These are phyloP conservation scores for Hapsidospora chrysogenum DNA, from an alignment of 495 filamentous ascomycete species.

Conservation along the genomic window DNA sequence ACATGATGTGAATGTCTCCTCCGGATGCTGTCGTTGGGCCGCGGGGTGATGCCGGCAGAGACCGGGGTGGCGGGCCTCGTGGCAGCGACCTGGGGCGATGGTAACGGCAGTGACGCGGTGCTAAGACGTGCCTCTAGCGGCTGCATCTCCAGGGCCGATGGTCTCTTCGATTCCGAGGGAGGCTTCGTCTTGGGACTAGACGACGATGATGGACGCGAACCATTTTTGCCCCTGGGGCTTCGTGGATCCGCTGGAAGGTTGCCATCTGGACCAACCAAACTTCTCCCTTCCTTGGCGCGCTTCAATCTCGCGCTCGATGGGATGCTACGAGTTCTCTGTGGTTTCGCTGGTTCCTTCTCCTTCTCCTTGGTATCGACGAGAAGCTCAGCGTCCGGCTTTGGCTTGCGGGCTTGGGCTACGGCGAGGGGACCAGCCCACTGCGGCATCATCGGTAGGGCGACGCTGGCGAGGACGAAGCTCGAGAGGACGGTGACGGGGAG, in stretches of 20 bases:
- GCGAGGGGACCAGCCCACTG: slow-evolving; percentile 53
- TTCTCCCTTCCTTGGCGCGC: slow-evolving; percentile 25
- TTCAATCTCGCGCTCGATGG: slow-evolving; percentile 23
- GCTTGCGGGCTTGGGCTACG: slow-evolving; percentile 55
- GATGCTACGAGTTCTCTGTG: slow-evolving; percentile 7
- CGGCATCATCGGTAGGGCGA: slow-evolving; percentile 34
- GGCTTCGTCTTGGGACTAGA: slow-evolving; percentile 4
- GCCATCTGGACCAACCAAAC: slow-evolving; percentile 20
- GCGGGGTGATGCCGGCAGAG: slow-evolving; percentile 26
- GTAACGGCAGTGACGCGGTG: slow-evolving; percentile 47
- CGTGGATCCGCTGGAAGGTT: slow-evolving; percentile 7
- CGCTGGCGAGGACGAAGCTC: slow-evolving; percentile 50
- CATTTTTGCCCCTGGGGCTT: slow-evolving; percentile 3
- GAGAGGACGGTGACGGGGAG: slow-evolving; percentile 55
- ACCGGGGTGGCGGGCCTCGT: slow-evolving; percentile 31
- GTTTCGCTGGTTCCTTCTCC: slow-evolving; percentile 19
- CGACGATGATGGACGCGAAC: slow-evolving; percentile 8
- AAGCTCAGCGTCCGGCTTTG: slow-evolving; percentile 35
- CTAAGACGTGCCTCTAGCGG: slow-evolving; percentile 35
- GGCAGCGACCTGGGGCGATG: slow-evolving; percentile 24
- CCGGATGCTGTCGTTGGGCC: slow-evolving; percentile 28
- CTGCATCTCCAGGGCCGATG: slow-evolving; percentile 21
- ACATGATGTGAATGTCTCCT: slow-evolving; percentile 31
- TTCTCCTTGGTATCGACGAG: slow-evolving; percentile 26
- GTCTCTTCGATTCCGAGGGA: slow-evolving; percentile 9